phyloP scores from a whole-genome alignment of 805 yeast species.

The Lipomyces oligophaga region DNA sequence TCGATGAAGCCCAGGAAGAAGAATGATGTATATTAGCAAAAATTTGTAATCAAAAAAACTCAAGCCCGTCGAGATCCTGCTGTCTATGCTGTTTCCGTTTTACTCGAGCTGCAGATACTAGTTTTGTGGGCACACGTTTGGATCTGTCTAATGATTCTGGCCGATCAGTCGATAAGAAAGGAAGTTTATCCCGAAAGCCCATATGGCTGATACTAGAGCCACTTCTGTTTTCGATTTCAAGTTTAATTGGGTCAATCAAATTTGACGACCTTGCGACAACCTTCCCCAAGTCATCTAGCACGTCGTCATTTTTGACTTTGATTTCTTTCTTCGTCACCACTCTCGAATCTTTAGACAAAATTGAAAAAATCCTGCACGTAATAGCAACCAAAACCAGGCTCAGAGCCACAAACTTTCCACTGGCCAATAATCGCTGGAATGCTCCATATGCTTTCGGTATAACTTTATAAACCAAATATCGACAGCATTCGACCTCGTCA shows the following conservation, averaged over 20 bases:
- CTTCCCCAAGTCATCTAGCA: conserved; percentile 10
- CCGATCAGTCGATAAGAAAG: too few relatives aligned
- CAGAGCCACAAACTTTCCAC: conserved; percentile 15
- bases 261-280: neutral
- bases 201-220: too few relatives aligned
- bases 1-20: conserved; percentile 18
- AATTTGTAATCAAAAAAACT: conserved; percentile 12
- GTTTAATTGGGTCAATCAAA: neutral
- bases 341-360: conserved; percentile 8
- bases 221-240: neutral
- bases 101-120: neutral
- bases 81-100: neutral
- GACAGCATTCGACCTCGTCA: conserved; percentile 10
- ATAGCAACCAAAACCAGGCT: conserved; percentile 17
- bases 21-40: neutral
- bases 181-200: too few relatives aligned
- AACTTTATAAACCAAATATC: conserved; percentile 10
- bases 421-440: conserved; percentile 15
- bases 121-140: neutral
- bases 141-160: neutral
- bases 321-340: conserved; percentile 1
- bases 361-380: conserved; percentile 8
- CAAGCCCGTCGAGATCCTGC: conserved; percentile 3
- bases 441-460: conserved; percentile 25
- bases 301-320: neutral